These are phyloP conservation scores for Alloteropsis semialata DNA, from an alignment of 176 grass and related monocot genomes.

Conservation along the genomic window DNA sequence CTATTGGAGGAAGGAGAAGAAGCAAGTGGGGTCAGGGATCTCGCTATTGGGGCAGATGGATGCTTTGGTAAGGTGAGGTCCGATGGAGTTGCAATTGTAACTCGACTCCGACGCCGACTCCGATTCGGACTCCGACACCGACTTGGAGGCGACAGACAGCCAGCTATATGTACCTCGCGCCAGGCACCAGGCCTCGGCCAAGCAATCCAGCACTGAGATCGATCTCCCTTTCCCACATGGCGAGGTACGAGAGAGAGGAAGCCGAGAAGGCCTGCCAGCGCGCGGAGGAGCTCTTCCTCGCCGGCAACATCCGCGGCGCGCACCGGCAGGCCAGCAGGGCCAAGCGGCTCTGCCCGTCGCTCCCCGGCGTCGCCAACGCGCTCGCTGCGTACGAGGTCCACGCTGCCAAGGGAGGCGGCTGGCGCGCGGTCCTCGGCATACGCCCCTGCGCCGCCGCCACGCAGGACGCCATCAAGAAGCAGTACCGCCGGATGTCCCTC, in stretches of 20 bases:
- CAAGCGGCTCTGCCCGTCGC: not conserved
- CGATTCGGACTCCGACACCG: too few relatives aligned
- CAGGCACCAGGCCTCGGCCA: too few relatives aligned
- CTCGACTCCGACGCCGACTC: too few relatives aligned
- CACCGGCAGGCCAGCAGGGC: constrained; percentile 3
- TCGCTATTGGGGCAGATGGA: too few relatives aligned
- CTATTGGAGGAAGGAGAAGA: too few relatives aligned
- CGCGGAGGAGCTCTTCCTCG: constrained; percentile 36
- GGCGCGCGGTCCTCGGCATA: not conserved
- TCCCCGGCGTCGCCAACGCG: constrained; percentile 11
- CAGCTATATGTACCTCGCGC: too few relatives aligned
- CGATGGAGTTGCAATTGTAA: too few relatives aligned
- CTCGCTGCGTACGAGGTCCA: constrained; percentile 32
- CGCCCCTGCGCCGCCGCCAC: not conserved
- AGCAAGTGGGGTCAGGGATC: too few relatives aligned
- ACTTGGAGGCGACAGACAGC: too few relatives aligned
- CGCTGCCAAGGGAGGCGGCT: not conserved
- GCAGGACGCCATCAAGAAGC: constrained; percentile 8
- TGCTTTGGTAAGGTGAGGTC: too few relatives aligned
- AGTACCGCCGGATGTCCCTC: constrained; percentile 7
- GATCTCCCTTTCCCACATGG: too few relatives aligned
- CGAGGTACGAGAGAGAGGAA: not conserved
- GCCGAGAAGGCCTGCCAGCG: constrained; percentile 19
- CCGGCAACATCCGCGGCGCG: constrained; percentile 21
- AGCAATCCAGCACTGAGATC: not conserved